phyloP scores from a whole-genome alignment of 768 basidiomycete species.

The Lentinula edodes region DNA sequence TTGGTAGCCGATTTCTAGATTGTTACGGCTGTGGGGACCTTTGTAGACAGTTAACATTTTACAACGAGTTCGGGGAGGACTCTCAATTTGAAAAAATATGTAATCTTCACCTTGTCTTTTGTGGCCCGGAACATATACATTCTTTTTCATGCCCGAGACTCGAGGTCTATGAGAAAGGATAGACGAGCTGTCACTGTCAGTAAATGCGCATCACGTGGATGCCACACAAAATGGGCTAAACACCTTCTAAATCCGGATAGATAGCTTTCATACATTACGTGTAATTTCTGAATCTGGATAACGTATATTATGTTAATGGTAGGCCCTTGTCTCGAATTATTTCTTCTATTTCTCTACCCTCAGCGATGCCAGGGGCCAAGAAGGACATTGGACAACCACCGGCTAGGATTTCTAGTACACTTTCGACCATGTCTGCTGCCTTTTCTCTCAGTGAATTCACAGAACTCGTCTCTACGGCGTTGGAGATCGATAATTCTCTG shows the following conservation, averaged over 20 bases:
- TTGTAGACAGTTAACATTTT: no score
- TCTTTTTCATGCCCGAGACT: no score
- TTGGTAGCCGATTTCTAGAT: no score
- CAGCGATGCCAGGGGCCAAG: neutral
- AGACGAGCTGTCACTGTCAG: neutral
- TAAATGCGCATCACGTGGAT: neutral
- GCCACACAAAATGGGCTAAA: neutral
- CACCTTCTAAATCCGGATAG: neutral
- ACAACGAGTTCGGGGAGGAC: no score
- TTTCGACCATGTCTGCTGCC: neutral
- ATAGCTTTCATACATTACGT: neutral
- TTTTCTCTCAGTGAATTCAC: constrained; percentile 4
- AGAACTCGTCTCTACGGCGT: constrained; percentile 2
- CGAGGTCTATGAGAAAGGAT: neutral
- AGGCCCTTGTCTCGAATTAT: neutral
- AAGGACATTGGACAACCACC: neutral
- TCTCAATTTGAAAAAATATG: no score
- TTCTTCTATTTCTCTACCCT: neutral
- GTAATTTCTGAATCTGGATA: neutral
- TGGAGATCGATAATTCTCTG: neutral
- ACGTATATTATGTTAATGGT: neutral
- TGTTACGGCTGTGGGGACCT: no score
- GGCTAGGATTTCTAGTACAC: neutral
- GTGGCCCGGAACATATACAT: no score
- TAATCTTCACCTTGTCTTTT: no score